Evolutionary conservation across 208 protist genomes (phyloP).

Genomic region (Acanthamoeba quina): DNA sequence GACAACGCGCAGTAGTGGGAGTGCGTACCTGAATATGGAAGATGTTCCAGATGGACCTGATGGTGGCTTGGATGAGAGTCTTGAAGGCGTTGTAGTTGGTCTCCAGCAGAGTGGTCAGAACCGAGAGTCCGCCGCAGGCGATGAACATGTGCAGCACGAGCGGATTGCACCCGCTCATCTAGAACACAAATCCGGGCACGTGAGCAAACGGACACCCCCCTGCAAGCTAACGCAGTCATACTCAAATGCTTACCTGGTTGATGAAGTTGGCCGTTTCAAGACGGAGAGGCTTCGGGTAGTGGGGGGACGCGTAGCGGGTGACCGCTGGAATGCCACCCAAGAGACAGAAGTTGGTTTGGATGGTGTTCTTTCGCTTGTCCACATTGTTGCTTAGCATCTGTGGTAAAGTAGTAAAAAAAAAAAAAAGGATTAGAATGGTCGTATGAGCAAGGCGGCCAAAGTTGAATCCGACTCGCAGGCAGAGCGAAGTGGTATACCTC

Average conservation of each 20-base stretch:
- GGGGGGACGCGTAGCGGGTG: constrained; percentile 81
- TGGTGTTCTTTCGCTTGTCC: constrained; percentile 81
- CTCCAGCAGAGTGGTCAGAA: constrained; percentile 86
- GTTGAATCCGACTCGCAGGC: not conserved
- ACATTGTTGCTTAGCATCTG: constrained; percentile 79
- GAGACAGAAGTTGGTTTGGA: constrained; percentile 89
- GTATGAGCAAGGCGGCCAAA: not conserved
- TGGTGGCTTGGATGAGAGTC: constrained; percentile 53
- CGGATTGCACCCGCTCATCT: constrained; percentile 71
- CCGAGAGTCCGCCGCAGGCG: constrained; percentile 87
- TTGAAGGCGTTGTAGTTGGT: constrained; percentile 62
- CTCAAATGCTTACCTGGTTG: constrained; percentile 77
- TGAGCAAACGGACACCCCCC: not conserved
- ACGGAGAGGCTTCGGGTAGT: constrained; percentile 79
- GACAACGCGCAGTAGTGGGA: not conserved
- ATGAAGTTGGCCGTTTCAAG: constrained; percentile 86
- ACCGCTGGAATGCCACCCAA: constrained; percentile 88
- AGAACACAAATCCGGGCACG: not conserved
- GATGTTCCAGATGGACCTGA: constrained; percentile 78
- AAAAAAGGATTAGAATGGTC: not conserved
- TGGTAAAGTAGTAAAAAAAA: not conserved
- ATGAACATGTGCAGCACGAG: constrained; percentile 91
- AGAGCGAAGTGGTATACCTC: constrained; percentile 30
- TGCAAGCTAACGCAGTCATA: not conserved
- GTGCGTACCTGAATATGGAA: constrained; percentile 83